A percentile compares a stretch with the other conserved stretches of the same genome.
These are phyloP conservation scores for Priceomyces haplophilus DNA, from an alignment of 805 yeast species.

Conservation along the genomic window DNA sequence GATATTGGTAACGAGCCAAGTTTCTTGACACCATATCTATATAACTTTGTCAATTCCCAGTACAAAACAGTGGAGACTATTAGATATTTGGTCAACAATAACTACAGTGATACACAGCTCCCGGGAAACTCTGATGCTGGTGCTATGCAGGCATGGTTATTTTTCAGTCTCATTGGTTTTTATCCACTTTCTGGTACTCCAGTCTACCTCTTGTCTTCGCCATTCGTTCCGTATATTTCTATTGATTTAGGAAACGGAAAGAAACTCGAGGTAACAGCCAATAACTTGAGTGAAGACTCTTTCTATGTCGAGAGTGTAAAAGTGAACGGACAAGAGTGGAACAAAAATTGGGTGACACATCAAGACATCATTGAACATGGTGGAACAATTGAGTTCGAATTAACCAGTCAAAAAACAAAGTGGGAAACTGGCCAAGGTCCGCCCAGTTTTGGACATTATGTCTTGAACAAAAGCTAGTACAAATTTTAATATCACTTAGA, in stretches of 20 bases:
- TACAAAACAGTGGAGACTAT: conserved; percentile 27
- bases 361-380: conserved; percentile 26
- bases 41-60: conserved; percentile 27
- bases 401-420: conserved; percentile 12
- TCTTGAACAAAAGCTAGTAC: neutral
- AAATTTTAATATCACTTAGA: too few relatives aligned
- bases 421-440: conserved; percentile 28
- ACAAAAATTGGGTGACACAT: conserved; percentile 31
- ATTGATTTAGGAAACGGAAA: conserved; percentile 23
- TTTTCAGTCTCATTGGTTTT: conserved; percentile 31
- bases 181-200: conserved; percentile 37
- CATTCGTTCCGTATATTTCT: conserved; percentile 22
- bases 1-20: conserved; percentile 39
- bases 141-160: conserved; percentile 37
- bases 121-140: conserved; percentile 40
- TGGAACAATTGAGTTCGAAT: conserved; percentile 18
- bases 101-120: conserved; percentile 22
- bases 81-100: conserved; percentile 23
- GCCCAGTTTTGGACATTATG: conserved; percentile 23
- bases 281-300: conserved; percentile 18
- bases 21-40: conserved; percentile 32
- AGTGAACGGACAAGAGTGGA: conserved; percentile 24
- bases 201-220: conserved; percentile 29
- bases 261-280: conserved; percentile 20
- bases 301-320: conserved; percentile 27